Percentiles rank a stretch among this genome's conserved stretches.
Conservation (phyloP, 441 rosid genomes). For the Erysimum pusillum region DNA sequence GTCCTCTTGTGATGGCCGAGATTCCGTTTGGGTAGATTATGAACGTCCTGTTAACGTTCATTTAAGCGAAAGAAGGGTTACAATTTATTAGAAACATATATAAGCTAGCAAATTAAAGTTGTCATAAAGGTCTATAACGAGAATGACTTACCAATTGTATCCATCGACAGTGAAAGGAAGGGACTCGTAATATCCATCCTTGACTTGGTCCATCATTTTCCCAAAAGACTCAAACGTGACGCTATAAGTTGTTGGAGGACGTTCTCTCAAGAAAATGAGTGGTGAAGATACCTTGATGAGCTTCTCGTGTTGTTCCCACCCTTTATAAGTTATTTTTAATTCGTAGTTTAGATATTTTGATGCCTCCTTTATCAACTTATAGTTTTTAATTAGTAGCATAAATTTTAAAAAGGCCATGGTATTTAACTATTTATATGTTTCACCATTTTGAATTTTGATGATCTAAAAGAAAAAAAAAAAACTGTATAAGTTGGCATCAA, state of each 20-base stretch:
- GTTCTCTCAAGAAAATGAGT: background rate
- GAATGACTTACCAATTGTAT: slow-evolving; percentile 27
- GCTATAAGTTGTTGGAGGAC: slow-evolving; percentile 31
- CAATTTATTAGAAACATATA: background rate
- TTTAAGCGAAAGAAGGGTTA: background rate
- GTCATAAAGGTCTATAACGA: background rate
- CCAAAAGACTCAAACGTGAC: slow-evolving; percentile 24
- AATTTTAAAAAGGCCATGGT: too few species aligned
- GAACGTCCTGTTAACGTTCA: slow-evolving; percentile 32
- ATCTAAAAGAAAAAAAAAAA: too few species aligned
- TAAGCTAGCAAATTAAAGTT: background rate
- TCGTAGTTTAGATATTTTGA: too few species aligned
- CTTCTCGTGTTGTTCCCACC: background rate
- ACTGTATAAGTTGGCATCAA: too few species aligned
- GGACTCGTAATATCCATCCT: slow-evolving; percentile 29
- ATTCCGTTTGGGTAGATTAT: slow-evolving; percentile 35
- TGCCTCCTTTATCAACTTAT: too few species aligned
- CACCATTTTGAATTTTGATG: too few species aligned
- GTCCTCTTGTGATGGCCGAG: background rate
- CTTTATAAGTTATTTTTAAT: slow-evolving; percentile 4
- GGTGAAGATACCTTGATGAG: background rate
- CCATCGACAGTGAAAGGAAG: slow-evolving; percentile 24
- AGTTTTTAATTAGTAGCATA: too few species aligned
- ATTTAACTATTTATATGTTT: too few species aligned
- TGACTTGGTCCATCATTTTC: background rate